These are phyloP conservation scores for Eruca vesicaria DNA, from an alignment of 441 rosid species.

Conservation along the genomic window DNA sequence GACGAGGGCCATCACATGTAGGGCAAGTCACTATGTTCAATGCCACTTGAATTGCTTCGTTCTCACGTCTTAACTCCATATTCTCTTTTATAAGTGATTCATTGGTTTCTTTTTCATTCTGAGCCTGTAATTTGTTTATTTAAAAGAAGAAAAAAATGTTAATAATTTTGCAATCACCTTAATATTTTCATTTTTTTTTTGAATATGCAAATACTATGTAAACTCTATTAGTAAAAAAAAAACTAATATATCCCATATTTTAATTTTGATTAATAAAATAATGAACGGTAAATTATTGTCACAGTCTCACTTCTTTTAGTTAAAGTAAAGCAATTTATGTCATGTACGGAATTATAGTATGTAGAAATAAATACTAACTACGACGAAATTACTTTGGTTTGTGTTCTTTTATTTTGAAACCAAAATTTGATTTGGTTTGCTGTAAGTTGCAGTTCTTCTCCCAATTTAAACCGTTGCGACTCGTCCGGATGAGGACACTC, in stretches of 20 bases:
- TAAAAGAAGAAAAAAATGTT: neutral
- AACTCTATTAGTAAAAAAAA: no score
- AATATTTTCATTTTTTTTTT: no score
- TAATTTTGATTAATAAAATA: no score
- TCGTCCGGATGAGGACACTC: slow-evolving; percentile 72
- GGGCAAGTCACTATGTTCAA: slow-evolving; percentile 58
- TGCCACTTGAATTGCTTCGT: slow-evolving; percentile 49
- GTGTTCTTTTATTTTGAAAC: slow-evolving; percentile 83
- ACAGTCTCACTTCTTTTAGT: neutral
- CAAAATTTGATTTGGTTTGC: slow-evolving; percentile 68
- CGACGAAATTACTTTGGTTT: slow-evolving; percentile 45
- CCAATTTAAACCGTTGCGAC: slow-evolving; percentile 45
- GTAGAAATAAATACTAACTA: neutral
- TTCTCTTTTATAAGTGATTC: slow-evolving; percentile 52
- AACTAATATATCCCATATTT: no score
- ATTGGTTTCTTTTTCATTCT: slow-evolving; percentile 51
- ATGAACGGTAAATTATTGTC: no score
- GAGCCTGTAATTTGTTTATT: slow-evolving; percentile 37
- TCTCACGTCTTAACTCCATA: slow-evolving; percentile 51
- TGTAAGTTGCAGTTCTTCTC: slow-evolving; percentile 49
- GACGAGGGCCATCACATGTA: slow-evolving; percentile 66
- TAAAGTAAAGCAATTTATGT: neutral
- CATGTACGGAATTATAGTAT: neutral
- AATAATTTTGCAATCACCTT: neutral
- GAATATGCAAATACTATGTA: no score